Evolutionary conservation across 2,329 filamentous ascomycete genomes (phyloP), one percentile per base, ranked within the genome.

Genomic region (Stemphylium lycopersici): DNA sequence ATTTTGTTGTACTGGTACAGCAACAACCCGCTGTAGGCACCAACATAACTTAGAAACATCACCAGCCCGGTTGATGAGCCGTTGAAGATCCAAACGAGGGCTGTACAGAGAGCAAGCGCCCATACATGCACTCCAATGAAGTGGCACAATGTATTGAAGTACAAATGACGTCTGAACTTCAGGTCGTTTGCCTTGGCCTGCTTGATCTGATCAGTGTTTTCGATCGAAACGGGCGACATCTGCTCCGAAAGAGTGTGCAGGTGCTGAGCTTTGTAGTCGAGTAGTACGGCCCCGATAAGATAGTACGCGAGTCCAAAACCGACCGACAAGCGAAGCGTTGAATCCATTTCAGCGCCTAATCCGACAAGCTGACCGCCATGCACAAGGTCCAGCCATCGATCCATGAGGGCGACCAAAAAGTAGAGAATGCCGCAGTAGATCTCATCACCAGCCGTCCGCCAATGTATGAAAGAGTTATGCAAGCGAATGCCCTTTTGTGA

Each of bases 231-330:
- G 10, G 77, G 74, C 2, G 73, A 68, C 55, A 78, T 70, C 22
- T 77, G 72, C 45, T 80, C 77, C 3, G 79, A 77, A 2, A 77
- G 63, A 11, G 75, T 76, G 55, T 81, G 78, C 1, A 84, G 73
- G 55, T 81, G 78, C 48, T 81, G 79, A 16, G 81, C 81, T 53
- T 83, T 83, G 57, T 80, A 79, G 59, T 85, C 83, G 22, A 85
- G 80, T 18, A 83, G 72, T 1, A 85, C 81, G 11, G 83, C 83
- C 22, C 83, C 82, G 20, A 84, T 77, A 15, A 85, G 73, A 59
- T 85, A 85, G 65, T 85, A 85, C 0, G 80, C 80, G 31, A 85
- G 72, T n/a, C 81, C 80, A 57, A 84, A 83, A 1, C 83, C 83
- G 18, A 83, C 77, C 32, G 80, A 76, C 54, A 81, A 71, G 10